A percentile compares a stretch with the other conserved stretches of the same genome.
Conservation (phyloP, 2,329 filamentous ascomycete species). For the Gyromitra esculenta region DNA sequence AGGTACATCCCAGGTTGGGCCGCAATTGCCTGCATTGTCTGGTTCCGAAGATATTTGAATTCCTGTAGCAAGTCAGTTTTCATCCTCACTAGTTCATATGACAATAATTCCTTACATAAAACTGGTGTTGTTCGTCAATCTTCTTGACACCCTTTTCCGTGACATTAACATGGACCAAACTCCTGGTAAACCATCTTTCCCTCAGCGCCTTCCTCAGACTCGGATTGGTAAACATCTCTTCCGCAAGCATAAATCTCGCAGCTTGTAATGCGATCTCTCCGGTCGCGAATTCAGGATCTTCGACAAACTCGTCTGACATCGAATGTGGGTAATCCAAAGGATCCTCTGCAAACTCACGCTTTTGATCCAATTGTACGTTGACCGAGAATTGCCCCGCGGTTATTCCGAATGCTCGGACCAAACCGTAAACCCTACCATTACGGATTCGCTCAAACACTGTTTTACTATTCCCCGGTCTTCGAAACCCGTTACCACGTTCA, state of each 20-base stretch:
- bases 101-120: slow-evolving; percentile 67
- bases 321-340: slow-evolving; percentile 81
- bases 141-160: slow-evolving; percentile 93
- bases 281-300: slow-evolving; percentile 77
- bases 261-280: slow-evolving; percentile 78
- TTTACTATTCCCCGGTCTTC: slow-evolving; percentile 82
- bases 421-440: slow-evolving; percentile 78
- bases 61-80: slow-evolving; percentile 63
- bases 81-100: background rate
- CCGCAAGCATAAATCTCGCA: slow-evolving; percentile 86
- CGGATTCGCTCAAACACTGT: slow-evolving; percentile 85
- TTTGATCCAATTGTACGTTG: slow-evolving; percentile 81
- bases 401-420: slow-evolving; percentile 91
- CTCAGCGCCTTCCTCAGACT: slow-evolving; percentile 89
- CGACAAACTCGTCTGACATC: slow-evolving; percentile 80
- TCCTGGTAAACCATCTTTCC: slow-evolving; percentile 81
- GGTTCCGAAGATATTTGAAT: slow-evolving; percentile 93
- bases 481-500: slow-evolving; percentile 74
- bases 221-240: slow-evolving; percentile 88
- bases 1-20: slow-evolving; percentile 88
- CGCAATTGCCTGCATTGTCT: slow-evolving; percentile 82
- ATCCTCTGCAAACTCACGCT: slow-evolving; percentile 85
- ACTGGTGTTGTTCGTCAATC: slow-evolving; percentile 94
- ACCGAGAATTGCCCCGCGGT: slow-evolving; percentile 86
- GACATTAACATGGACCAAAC: slow-evolving; percentile 84